Base-by-base conservation (phyloP, 2,329 filamentous ascomycete species). In the Penicillium sp. region DNA sequence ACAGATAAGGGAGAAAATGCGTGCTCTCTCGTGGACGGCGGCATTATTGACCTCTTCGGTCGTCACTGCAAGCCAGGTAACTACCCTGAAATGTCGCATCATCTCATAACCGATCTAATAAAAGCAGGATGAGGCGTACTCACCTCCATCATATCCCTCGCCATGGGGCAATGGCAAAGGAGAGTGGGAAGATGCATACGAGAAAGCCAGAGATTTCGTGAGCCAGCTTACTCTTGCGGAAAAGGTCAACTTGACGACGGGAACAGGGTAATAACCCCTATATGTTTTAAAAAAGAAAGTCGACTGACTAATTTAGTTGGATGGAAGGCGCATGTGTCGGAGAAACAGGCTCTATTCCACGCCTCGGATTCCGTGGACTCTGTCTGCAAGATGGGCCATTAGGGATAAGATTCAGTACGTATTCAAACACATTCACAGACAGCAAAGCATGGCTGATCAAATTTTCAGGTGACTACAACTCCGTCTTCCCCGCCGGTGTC, bases 221-320 rank as follows among this genome's bases (percentile, higher is more conserved):
- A 87, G 87, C 8, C 85, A 91, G 68, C 75, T 96, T 73, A 96
- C 91, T 0, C 79, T 96, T 28, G 69, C 85, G 11, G 92, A 97
- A 72, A 97, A 96, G 77, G 91, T 97, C 73, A 97, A 97, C 72
- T 71, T 97, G 62, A 97, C 93, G 2, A 97, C 92, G 0, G 93
- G 93, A 71, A 83, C 88, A 61, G 91, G 91, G 83, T 93, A 74
- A 72, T 74, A 64, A 24, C 3, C n/a, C 9, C 9, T 48, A 6
- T 30, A 3, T 16, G 14, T 75, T 65, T 40, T 8, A 80, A 18
- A 42, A 9, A 42, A 21, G 40, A 21, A 42, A 18, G 6, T 33
- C 1, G 18, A 5, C 60, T 67, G 52, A 70, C 47, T 28, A 40
- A n/a, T 45, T 26, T 28, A 85, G 84, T 43, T 90, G 87, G 87